A percentile compares a stretch with the other conserved stretches of the same genome.
phyloP scores from a whole-genome alignment of 2,329 filamentous ascomycete species.

The Diplocarpon mali region DNA sequence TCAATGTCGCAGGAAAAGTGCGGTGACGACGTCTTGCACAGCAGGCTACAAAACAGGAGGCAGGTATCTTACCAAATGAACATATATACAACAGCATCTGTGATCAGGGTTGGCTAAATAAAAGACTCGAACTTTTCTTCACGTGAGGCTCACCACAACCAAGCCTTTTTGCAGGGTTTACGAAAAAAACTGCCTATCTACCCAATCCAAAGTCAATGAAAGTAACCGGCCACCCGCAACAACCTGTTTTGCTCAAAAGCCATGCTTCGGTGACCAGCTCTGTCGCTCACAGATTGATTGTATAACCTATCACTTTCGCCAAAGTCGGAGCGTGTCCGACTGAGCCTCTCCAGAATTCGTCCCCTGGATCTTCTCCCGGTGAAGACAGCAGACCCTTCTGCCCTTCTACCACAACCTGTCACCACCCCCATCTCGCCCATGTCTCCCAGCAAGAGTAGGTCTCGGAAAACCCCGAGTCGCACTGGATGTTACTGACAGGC shows the following conservation, averaged over 20 bases:
- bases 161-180: constrained; percentile 2
- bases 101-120: neutral
- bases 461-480: neutral
- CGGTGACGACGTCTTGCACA: too few relatives aligned
- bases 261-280: constrained; percentile 10
- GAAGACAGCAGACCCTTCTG: constrained; percentile 17
- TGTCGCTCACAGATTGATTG: constrained; percentile 1
- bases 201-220: too few relatives aligned
- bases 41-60: too few relatives aligned
- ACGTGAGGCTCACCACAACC: constrained; percentile 7
- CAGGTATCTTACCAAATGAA: too few relatives aligned
- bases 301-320: constrained; percentile 13
- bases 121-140: constrained; percentile 1
- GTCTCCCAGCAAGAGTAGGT: constrained; percentile 31
- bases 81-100: neutral
- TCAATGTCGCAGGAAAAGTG: too few relatives aligned
- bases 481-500: neutral
- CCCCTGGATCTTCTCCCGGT: constrained; percentile 19
- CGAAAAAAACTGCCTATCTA: neutral
- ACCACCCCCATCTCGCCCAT: constrained; percentile 27
- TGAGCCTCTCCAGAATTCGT: constrained; percentile 20
- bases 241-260: constrained; percentile 2
- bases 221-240: too few relatives aligned
- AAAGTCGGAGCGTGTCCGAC: constrained; percentile 25
- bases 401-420: constrained; percentile 22